A percentile compares a stretch with the other conserved stretches of the same genome.
Conservation (phyloP, 1,284 basidiomycete genomes). For the Boletus nobilissimus region DNA sequence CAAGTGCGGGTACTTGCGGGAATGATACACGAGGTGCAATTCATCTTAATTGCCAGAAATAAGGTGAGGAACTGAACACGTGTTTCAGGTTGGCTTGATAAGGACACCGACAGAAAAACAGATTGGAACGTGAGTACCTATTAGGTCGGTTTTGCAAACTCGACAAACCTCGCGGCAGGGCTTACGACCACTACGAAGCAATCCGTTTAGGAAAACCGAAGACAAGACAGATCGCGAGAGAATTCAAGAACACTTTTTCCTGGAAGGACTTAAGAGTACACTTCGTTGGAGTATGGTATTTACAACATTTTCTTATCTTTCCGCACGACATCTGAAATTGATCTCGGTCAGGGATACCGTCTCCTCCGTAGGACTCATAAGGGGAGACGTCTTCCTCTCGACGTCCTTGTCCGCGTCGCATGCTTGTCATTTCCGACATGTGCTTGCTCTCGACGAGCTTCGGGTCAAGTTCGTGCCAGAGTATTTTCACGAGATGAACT, state of each 20-base stretch:
- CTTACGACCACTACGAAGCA: slow-evolving; percentile 51
- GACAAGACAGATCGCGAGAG: slow-evolving; percentile 31
- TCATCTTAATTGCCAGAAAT: too few relatives aligned
- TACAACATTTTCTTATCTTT: not conserved
- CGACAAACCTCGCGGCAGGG: slow-evolving; percentile 40
- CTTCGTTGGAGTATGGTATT: slow-evolving; percentile 56
- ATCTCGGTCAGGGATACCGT: slow-evolving; percentile 53
- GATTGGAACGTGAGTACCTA: slow-evolving; percentile 34
- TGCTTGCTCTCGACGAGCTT: slow-evolving; percentile 53
- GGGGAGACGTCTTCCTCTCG: slow-evolving; percentile 41
- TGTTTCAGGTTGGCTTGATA: slow-evolving; percentile 38
- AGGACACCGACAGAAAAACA: slow-evolving; percentile 41
- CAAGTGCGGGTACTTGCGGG: slow-evolving; percentile 55
- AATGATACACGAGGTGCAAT: slow-evolving; percentile 53
- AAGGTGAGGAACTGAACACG: not conserved
- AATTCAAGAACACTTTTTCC: slow-evolving; percentile 54
- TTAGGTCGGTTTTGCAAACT: not conserved
- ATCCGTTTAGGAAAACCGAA: slow-evolving; percentile 32
- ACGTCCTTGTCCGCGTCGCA: slow-evolving; percentile 37
- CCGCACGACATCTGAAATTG: not conserved
- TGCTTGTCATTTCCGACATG: slow-evolving; percentile 54
- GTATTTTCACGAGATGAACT: slow-evolving; percentile 46
- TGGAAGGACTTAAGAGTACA: slow-evolving; percentile 47
- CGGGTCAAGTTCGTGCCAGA: slow-evolving; percentile 57
- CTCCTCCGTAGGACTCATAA: slow-evolving; percentile 48